These are phyloP conservation scores for Fusarium sp. DNA, from an alignment of 2,329 filamentous ascomycete genomes.

Conservation along the genomic window DNA sequence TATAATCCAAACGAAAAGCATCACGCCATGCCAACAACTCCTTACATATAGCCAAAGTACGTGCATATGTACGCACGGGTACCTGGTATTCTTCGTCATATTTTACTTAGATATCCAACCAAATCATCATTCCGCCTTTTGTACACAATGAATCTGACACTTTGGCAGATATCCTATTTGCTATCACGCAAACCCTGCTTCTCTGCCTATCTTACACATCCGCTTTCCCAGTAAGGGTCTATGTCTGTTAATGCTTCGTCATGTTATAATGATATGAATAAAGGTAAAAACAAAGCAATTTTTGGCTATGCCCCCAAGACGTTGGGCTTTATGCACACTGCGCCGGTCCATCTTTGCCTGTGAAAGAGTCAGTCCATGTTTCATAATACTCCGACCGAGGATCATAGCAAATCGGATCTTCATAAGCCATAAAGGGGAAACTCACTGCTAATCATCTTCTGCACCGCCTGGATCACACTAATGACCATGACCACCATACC, in stretches of 20 bases:
- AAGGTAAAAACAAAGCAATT: slow-evolving; percentile 19
- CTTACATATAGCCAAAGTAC: slow-evolving; percentile 8
- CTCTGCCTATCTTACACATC: slow-evolving; percentile 28
- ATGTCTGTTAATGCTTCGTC: slow-evolving; percentile 35
- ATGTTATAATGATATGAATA: slow-evolving; percentile 25
- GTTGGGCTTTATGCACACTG: slow-evolving; percentile 42
- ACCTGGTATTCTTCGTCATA: slow-evolving; percentile 16
- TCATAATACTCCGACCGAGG: no score
- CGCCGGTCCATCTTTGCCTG: slow-evolving; percentile 49
- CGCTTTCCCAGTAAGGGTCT: slow-evolving; percentile 27
- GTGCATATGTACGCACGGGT: slow-evolving; percentile 7
- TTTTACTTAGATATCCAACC: slow-evolving; percentile 13
- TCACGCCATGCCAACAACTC: slow-evolving; percentile 31
- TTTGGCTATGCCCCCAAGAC: slow-evolving; percentile 2
- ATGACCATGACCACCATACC: slow-evolving; percentile 86
- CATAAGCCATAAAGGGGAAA: neutral
- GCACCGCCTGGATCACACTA: slow-evolving; percentile 79
- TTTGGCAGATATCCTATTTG: neutral
- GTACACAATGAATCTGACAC: slow-evolving; percentile 13
- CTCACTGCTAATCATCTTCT: slow-evolving; percentile 73
- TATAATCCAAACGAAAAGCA: slow-evolving; percentile 10
- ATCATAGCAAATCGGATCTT: neutral
- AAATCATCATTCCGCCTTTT: slow-evolving; percentile 33
- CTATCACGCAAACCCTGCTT: slow-evolving; percentile 14
- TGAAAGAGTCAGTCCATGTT: slow-evolving; percentile 30